Evolutionary conservation across 148 eudicot species (phyloP), one percentile per base, ranked within the genome.

Genomic region (Amaranthus hypochondriacus): DNA sequence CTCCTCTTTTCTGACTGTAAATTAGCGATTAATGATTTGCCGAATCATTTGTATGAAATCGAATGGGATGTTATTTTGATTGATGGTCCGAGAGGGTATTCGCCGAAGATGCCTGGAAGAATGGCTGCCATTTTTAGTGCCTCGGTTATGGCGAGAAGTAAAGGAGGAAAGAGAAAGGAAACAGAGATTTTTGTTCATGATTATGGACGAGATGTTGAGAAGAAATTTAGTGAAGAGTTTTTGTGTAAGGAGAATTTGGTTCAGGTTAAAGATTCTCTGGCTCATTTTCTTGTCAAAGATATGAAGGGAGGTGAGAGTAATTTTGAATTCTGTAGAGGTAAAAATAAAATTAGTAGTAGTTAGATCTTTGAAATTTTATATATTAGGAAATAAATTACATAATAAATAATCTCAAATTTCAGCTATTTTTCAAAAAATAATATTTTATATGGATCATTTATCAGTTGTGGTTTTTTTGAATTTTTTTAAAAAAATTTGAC

Each of bases 111-210:
- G 51, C 91, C 98, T 6, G 98, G 98, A 50, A 75, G 93, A 66
- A 83, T 83, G 86, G 56, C 97, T 67, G 85, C 97, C 53, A 88
- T 95, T 3, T 92, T 83, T 70, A 88, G 86, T 5, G 90, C 98
- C 48, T 90, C 86, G 0, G 98, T 92, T 15, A 44, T 92, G 68
- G 96, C 92, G 3, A 75, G 96, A 84, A 94, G 83, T 50, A 86
- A 76, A 59, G 72, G 73, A 46, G 73, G 77, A 51, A 75, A 9
- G 15, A 11, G 77, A 21, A 72, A 44, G 18, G 55, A 5, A 46
- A 87, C 97, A 14, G 88, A 95, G 44, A 92, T 95, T 78, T 90
- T 95, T 12, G 96, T 94, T 9, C 98, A 92, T 62, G 98, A 90
- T 48, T 77, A 83, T 11, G 89, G 75, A 6, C 78, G 96, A 68